Evolutionary conservation across 352 stramenopile genomes (phyloP).

Genomic region (Phytophthora meadii): DNA sequence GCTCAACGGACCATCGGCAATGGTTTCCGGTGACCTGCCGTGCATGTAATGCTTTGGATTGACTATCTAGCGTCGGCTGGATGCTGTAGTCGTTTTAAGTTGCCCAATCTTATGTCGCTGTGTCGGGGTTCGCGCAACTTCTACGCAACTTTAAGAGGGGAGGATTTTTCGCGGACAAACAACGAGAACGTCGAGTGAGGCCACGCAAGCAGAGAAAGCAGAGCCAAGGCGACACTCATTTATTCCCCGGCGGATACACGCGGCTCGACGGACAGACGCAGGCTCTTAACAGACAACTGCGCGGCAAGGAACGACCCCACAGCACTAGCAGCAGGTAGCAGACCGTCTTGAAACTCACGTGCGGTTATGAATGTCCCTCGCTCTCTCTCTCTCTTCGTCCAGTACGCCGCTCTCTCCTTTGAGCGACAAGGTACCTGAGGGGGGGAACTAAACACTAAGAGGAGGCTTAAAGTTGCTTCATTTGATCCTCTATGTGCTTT

Average conservation of each 20-base stretch:
- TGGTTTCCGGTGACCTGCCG: no score
- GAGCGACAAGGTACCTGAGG: not conserved
- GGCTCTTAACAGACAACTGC: constrained; percentile 9
- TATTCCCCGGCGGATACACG: constrained; percentile 35
- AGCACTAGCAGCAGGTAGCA: constrained; percentile 33
- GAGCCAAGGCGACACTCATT: constrained; percentile 33
- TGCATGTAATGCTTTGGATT: no score
- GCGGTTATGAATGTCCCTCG: no score
- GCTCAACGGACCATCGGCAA: no score
- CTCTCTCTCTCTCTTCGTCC: not conserved
- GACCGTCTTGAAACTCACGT: no score
- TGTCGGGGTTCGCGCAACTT: constrained; percentile 15
- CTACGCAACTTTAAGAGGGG: constrained; percentile 9
- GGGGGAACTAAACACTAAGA: constrained; percentile 15
- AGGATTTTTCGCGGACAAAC: constrained; percentile 44
- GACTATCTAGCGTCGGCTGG: no score
- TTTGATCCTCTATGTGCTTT: not conserved
- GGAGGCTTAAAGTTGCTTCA: constrained; percentile 2
- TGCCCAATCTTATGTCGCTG: no score
- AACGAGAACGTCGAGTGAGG: constrained; percentile 38
- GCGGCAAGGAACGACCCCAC: constrained; percentile 23
- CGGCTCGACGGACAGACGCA: constrained; percentile 18
- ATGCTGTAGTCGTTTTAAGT: constrained; percentile 3
- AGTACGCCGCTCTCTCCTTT: not conserved
- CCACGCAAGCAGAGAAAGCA: constrained; percentile 42